Evolutionary conservation across 371 early-diverging fungal species (phyloP).

Genomic region (Apophysomyces variabilis): DNA sequence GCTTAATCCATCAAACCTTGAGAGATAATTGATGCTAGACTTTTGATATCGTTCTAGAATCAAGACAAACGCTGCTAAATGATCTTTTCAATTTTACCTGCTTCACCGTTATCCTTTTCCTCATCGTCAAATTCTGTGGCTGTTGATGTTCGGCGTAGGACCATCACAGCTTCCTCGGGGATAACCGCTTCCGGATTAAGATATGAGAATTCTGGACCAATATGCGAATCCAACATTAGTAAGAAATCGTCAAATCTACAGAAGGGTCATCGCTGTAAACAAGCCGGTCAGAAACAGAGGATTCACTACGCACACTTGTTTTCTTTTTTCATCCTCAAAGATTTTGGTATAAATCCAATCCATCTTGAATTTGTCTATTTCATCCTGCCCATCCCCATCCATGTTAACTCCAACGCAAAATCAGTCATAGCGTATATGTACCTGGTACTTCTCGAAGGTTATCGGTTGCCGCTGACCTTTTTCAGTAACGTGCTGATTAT

Average conservation of each 20-base stretch:
- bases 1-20: not conserved
- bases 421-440: conserved; percentile 12
- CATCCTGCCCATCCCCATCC: conserved; percentile 46
- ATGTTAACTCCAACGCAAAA: not conserved
- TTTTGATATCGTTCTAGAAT: no score
- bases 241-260: conserved; percentile 78
- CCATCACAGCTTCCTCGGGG: conserved; percentile 32
- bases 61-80: no score
- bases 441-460: conserved; percentile 55
- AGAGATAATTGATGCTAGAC: no score
- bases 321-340: conserved; percentile 69
- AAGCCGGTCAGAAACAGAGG: not conserved
- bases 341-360: conserved; percentile 81
- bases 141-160: not conserved
- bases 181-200: conserved; percentile 46
- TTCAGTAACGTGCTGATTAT: conserved; percentile 57
- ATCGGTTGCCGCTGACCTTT: conserved; percentile 39
- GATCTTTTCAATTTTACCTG: no score
- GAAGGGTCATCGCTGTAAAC: not conserved
- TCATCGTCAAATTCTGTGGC: conserved; percentile 15
- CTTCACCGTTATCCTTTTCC: not conserved
- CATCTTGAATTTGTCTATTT: conserved; percentile 83
- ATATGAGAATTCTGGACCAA: conserved; percentile 43
- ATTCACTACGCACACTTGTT: conserved; percentile 44
- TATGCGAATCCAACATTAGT: conserved; percentile 60